Evolutionary conservation across 179 eudicot genomes (phyloP).

Genomic region (Amaranthus tricolor): DNA sequence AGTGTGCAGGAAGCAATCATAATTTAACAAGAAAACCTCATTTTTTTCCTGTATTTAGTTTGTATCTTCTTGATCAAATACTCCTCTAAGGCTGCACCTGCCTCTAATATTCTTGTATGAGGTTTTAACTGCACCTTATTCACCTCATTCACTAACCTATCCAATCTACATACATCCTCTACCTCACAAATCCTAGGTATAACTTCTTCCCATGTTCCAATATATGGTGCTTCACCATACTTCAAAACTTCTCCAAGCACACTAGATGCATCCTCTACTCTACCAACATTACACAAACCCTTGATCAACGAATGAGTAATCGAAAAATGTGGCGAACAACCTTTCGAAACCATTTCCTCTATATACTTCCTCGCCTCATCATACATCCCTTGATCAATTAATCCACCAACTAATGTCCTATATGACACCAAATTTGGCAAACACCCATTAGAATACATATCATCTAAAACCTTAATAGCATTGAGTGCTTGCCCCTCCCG

Average conservation of each 20-base stretch:
- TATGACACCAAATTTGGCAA: constrained; percentile 83
- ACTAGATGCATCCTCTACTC: constrained; percentile 66
- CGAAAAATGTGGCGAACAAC: constrained; percentile 83
- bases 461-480: constrained; percentile 81
- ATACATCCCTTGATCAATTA: constrained; percentile 72
- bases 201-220: constrained; percentile 72
- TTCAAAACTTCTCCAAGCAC: constrained; percentile 50
- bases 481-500: constrained; percentile 68
- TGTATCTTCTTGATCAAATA: constrained; percentile 53
- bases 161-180: constrained; percentile 42
- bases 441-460: constrained; percentile 78
- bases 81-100: constrained; percentile 64
- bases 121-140: constrained; percentile 59
- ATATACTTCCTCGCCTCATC: constrained; percentile 60
- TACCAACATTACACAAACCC: constrained; percentile 76
- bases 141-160: constrained; percentile 44
- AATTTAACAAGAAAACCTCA: constrained; percentile 12
- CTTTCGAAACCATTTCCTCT: constrained; percentile 68
- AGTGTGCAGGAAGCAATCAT: too few relatives aligned
- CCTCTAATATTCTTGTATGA: constrained; percentile 58
- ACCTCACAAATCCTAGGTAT: constrained; percentile 60
- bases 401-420: constrained; percentile 75
- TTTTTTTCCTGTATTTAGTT: constrained; percentile 26
- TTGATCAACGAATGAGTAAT: constrained; percentile 54
- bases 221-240: constrained; percentile 55